Conservation (phyloP, 495 filamentous ascomycete genomes). For the Aspergillus taichungensis region DNA sequence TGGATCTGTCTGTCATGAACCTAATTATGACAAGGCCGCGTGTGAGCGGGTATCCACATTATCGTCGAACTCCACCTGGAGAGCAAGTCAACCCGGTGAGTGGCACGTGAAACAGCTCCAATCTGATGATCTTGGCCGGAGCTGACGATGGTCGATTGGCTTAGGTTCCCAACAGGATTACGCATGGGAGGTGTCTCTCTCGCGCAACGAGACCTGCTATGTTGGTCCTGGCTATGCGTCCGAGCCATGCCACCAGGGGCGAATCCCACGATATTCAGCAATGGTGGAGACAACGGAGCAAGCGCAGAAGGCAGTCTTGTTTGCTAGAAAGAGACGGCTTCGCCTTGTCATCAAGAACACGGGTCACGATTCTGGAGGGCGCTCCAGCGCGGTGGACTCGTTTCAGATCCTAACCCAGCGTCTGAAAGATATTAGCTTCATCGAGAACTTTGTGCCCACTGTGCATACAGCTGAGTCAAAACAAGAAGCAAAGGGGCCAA, state of each 20-base stretch:
- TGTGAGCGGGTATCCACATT: not conserved
- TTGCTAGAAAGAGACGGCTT: slow-evolving; percentile 39
- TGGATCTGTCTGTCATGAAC: slow-evolving; percentile 4
- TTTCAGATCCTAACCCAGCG: slow-evolving; percentile 5
- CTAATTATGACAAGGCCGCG: not conserved
- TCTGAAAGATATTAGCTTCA: slow-evolving; percentile 31
- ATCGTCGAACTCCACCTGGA: not conserved
- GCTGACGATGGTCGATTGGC: no score
- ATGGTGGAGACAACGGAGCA: not conserved
- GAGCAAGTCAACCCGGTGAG: not conserved
- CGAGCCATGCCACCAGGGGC: slow-evolving; percentile 10
- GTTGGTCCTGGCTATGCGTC: not conserved
- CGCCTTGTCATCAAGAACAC: slow-evolving; percentile 49
- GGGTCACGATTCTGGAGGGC: slow-evolving; percentile 46
- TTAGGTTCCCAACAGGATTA: slow-evolving; percentile 1
- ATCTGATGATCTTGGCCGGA: no score
- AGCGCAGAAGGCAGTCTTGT: slow-evolving; percentile 38
- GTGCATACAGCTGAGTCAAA: no score
- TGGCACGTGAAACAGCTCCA: no score
- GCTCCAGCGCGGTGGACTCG: slow-evolving; percentile 45
- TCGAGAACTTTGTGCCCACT: slow-evolving; percentile 32
- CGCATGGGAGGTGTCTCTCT: slow-evolving; percentile 1
- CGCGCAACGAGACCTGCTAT: not conserved
- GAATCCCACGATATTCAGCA: slow-evolving; percentile 6
- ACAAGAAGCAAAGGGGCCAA: slow-evolving; percentile 24